phyloP scores from a whole-genome alignment of 805 yeast genomes.

The Saccharomyces kudriavzevii region DNA sequence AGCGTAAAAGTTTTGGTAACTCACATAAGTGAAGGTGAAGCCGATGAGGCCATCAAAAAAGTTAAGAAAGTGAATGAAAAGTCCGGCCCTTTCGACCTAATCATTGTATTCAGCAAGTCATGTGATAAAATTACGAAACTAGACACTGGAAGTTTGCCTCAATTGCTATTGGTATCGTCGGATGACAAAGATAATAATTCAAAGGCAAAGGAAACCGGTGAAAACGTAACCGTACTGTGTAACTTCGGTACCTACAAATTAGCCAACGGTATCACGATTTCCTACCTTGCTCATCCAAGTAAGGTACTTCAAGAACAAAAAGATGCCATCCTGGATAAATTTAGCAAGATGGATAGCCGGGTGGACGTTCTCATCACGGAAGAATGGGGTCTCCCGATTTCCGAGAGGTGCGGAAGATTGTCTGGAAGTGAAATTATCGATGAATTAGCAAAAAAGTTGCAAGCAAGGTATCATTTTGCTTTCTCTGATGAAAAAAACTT shows the following conservation, averaged over 20 bases:
- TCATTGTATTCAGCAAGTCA: constrained; percentile 45
- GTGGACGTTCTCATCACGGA: constrained; percentile 51
- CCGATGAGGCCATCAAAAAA: constrained; percentile 34
- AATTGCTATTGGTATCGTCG: constrained; percentile 6
- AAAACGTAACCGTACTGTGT: constrained; percentile 29
- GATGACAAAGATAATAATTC: constrained; percentile 1
- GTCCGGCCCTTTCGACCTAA: constrained; percentile 60
- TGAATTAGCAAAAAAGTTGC: constrained; percentile 33
- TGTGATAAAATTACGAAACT: constrained; percentile 2
- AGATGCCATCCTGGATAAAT: constrained; percentile 17
- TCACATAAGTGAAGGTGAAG: constrained; percentile 10
- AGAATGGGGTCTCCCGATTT: constrained; percentile 52
- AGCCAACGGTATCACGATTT: constrained; percentile 40
- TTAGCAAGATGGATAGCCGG: constrained; percentile 13
- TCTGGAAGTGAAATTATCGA: constrained; percentile 43
- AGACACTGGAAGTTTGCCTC: constrained; percentile 14
- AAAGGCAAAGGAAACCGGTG: constrained; percentile 6
- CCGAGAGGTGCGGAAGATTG: constrained; percentile 38
- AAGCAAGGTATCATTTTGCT: constrained; percentile 64
- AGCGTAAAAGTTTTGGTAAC: constrained; percentile 10
- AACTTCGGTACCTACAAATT: constrained; percentile 34
- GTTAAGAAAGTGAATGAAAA: constrained; percentile 44
- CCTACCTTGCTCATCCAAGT: constrained; percentile 34
- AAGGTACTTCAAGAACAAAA: constrained; percentile 13
- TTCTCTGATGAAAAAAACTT: constrained; percentile 36